Base-by-base conservation (phyloP, 2,329 filamentous ascomycete genomes). In the Venturia aucupariae region DNA sequence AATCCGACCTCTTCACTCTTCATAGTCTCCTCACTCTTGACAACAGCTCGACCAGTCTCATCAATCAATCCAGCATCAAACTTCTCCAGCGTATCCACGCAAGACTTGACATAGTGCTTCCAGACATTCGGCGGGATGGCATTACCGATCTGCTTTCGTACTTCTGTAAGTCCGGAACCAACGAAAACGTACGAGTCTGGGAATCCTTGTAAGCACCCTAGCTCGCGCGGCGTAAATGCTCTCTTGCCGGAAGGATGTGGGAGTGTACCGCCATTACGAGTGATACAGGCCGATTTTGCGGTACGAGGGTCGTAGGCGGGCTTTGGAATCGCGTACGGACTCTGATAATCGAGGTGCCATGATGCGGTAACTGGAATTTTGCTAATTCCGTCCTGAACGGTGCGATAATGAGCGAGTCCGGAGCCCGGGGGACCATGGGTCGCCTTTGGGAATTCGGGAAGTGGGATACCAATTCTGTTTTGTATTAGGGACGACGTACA, bases 51-150 rank as follows among this genome's bases (percentile, higher is more conserved):
- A 2, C 63, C 63, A 19, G 38, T 39, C 22, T 60, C 63, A 32
- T 64, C 55, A 19, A 64, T 64, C 39, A 32, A 8, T 7, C 54
- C 63, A 41, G 35, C 35, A 7, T 51, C 38, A n/a, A 60, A 64
- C n/a, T 60, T 44, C 38, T 41, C 39, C 22, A 64, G 19, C 6
- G 54, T 60, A 13, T 42, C 38, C 7, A 57, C 35, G 55, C 13
- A 17, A 0, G 46, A 32, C 30, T 13, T 46, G 19, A 64, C 41
- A 17, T 62, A 64, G 4, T 35, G 11, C 6, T 17, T 15, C 63
- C 63, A 64, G 0, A 51, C 63, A 5, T 32, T 17, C 8, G 63
- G 63, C 4, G 63, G 63, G 19, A 64, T 55, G 2, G 63, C 63
- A 51, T 64, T 64, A 15, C 63, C 63, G 19, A 64, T 60, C 24